Percentiles rank a stretch among this genome's conserved stretches.
These are phyloP conservation scores for Trifolium fragiferum DNA, from an alignment of 306 rosid species.

Conservation along the genomic window DNA sequence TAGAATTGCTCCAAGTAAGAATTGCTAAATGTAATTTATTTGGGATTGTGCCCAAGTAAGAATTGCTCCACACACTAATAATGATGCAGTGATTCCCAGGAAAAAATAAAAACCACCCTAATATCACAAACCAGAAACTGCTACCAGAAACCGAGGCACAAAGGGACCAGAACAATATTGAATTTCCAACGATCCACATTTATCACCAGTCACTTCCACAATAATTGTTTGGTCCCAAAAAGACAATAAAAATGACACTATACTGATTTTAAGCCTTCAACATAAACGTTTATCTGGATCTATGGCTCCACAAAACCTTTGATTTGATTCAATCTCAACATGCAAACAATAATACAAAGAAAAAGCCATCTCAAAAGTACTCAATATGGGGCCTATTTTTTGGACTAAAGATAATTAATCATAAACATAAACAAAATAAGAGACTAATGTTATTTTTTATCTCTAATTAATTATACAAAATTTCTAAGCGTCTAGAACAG, in stretches of 20 bases:
- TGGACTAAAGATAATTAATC: neutral
- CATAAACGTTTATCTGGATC: neutral
- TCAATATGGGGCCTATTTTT: neutral
- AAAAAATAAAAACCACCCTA: too few relatives aligned
- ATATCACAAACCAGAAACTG: too few relatives aligned
- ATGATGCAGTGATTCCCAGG: too few relatives aligned
- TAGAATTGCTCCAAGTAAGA: too few relatives aligned
- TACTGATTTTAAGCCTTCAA: neutral
- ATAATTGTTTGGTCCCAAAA: neutral
- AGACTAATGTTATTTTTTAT: neutral
- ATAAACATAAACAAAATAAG: neutral
- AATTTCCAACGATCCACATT: slow-evolving; percentile 5
- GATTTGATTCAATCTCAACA: neutral
- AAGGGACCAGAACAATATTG: neutral
- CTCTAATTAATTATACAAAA: slow-evolving; percentile 39
- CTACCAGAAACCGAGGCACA: too few relatives aligned
- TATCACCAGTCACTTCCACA: slow-evolving; percentile 12
- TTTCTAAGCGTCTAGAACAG: slow-evolving; percentile 72
- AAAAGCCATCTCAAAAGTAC: slow-evolving; percentile 18
- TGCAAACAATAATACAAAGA: slow-evolving; percentile 1
- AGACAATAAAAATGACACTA: neutral
- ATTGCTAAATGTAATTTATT: too few relatives aligned
- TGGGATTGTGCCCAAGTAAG: too few relatives aligned
- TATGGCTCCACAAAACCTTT: neutral
- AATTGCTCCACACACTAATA: too few relatives aligned